A percentile compares a stretch with the other conserved stretches of the same genome.
These are phyloP conservation scores for Ceratocystis destructans DNA, from an alignment of 2,329 filamentous ascomycete genomes.

Conservation along the genomic window DNA sequence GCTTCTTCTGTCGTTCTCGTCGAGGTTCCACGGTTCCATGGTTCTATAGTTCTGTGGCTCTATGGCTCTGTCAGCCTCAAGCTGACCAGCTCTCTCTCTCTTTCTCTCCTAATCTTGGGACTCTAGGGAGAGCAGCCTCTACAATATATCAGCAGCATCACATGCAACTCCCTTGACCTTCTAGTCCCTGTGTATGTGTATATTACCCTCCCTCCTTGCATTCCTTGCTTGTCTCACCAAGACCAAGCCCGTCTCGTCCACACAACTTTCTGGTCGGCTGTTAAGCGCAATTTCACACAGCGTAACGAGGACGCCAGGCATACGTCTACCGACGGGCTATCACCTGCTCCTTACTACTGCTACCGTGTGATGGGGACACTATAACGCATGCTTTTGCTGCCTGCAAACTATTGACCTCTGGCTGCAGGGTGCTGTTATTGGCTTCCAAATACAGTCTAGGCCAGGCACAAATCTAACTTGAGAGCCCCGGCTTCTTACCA, in stretches of 20 bases:
- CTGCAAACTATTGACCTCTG: not conserved
- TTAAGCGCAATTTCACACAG: slow-evolving; percentile 1
- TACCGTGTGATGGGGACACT: not conserved
- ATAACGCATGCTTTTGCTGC: not conserved
- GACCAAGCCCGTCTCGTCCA: not conserved
- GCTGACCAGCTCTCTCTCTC: too few relatives aligned
- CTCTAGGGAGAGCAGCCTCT: too few relatives aligned
- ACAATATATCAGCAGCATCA: too few relatives aligned
- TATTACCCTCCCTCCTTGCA: too few relatives aligned
- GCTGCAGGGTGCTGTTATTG: not conserved
- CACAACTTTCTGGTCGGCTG: not conserved
- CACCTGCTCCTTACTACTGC: not conserved
- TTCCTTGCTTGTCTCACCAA: not conserved
- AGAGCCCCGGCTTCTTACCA: too few relatives aligned
- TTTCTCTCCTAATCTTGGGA: too few relatives aligned
- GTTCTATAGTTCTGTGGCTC: too few relatives aligned
- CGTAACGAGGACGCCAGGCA: not conserved
- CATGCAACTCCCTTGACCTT: too few relatives aligned
- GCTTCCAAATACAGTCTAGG: not conserved
- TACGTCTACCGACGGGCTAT: not conserved
- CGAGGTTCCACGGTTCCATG: too few relatives aligned
- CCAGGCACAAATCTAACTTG: not conserved
- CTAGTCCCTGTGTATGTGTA: too few relatives aligned
- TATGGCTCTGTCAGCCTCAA: too few relatives aligned
- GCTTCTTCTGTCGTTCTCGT: not conserved